A percentile compares a stretch with the other conserved stretches of the same genome.
These are phyloP conservation scores for Lepidium africanum DNA, from an alignment of 345 rosid species.

Conservation along the genomic window DNA sequence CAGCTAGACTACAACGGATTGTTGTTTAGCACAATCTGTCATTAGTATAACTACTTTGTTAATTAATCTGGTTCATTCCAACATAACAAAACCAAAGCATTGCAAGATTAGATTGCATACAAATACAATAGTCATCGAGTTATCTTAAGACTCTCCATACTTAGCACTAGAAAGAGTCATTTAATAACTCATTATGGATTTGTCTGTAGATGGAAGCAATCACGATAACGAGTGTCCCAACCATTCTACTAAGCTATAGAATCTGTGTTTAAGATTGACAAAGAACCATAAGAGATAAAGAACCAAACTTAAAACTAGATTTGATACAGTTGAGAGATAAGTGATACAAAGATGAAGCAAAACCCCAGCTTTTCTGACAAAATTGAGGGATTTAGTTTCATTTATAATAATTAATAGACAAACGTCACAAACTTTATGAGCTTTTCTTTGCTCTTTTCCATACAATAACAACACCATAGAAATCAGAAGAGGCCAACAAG, in stretches of 20 bases:
- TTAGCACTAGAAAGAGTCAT: background rate
- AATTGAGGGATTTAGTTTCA: background rate
- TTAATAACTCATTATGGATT: background rate
- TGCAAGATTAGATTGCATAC: background rate
- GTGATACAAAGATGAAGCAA: background rate
- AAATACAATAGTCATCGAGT: background rate
- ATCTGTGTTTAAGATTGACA: background rate
- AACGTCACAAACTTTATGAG: slow-evolving; percentile 25
- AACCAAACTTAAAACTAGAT: background rate
- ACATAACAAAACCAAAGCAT: background rate
- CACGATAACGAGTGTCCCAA: background rate
- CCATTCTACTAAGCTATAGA: background rate
- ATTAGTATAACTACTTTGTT: background rate
- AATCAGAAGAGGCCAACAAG: slow-evolving; percentile 89
- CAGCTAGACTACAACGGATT: slow-evolving; percentile 33
- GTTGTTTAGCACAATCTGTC: background rate
- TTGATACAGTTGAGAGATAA: background rate
- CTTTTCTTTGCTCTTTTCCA: slow-evolving; percentile 88
- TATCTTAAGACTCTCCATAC: background rate
- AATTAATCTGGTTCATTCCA: background rate
- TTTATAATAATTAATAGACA: slow-evolving; percentile 2
- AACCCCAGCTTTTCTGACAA: background rate
- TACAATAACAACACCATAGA: slow-evolving; percentile 85
- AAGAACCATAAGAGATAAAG: background rate
- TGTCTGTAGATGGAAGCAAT: background rate